Percentiles rank a stretch among this genome's conserved stretches.
Conservation (phyloP, 2,329 filamentous ascomycete genomes). For the Xylariaceae sp. region DNA sequence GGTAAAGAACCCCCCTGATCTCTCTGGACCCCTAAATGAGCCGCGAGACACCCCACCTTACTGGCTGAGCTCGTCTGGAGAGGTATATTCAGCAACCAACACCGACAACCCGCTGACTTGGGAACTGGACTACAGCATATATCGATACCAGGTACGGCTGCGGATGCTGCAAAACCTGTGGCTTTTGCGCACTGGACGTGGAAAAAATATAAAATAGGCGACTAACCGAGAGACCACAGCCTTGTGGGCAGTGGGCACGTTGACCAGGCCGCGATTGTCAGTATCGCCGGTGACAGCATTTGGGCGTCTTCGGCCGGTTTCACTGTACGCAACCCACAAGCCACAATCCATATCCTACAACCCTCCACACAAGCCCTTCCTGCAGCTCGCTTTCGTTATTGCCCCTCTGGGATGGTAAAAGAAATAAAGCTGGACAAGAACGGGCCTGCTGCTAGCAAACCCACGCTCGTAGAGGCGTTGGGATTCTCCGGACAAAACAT, state of each 20-base stretch:
- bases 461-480: background rate
- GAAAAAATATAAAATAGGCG: background rate
- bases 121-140: constrained; percentile 41
- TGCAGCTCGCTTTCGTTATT: background rate
- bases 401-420: background rate
- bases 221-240: constrained; percentile 43
- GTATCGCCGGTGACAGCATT: constrained; percentile 69
- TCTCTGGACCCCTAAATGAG: constrained; percentile 14
- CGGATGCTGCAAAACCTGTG: background rate
- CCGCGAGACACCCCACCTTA: constrained; percentile 22
- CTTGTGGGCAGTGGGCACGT: constrained; percentile 73
- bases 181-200: no score
- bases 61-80: constrained; percentile 14
- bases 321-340: constrained; percentile 49
- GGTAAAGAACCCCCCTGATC: constrained; percentile 42
- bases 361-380: background rate
- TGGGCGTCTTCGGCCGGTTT: constrained; percentile 72
- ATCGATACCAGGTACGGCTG: constrained; percentile 54
- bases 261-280: constrained; percentile 82
- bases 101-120: constrained; percentile 22
- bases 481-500: background rate
- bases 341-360: no score
- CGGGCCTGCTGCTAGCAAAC: background rate
- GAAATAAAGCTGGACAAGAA: background rate
- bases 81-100: background rate